Percentiles rank a stretch among this genome's conserved stretches.
Evolutionary conservation across 176 grass and related monocot genomes (phyloP).

Genomic region (Tillandsia fasciculata): DNA sequence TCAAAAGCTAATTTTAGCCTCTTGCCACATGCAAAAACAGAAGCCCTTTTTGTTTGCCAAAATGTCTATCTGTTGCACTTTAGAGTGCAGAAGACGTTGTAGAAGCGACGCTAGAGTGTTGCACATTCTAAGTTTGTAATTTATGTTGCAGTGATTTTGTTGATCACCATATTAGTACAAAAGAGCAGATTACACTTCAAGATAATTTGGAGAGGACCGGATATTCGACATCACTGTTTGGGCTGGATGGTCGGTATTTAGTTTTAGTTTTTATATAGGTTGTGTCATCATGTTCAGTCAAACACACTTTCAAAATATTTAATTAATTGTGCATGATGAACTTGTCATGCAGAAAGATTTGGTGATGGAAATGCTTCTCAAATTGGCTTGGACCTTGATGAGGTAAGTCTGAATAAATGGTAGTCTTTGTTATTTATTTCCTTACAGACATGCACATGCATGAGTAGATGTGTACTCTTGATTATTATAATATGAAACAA

Average conservation of each 20-base stretch:
- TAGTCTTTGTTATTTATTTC: not conserved
- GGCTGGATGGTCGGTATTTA: constrained; percentile 82
- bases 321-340: constrained; percentile 16
- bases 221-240: constrained; percentile 83
- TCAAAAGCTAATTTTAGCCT: no score
- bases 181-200: constrained; percentile 99
- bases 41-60: no score
- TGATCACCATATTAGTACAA: constrained; percentile 90
- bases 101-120: no score
- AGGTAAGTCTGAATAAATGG: constrained; percentile 36
- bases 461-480: not conserved
- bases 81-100: no score
- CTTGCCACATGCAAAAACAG: no score
- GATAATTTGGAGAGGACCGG: constrained; percentile 74
- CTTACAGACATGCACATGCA: not conserved
- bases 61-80: no score
- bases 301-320: constrained; percentile 17
- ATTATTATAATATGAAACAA: not conserved
- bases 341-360: constrained; percentile 73
- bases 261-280: constrained; percentile 11
- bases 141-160: constrained; percentile 44
- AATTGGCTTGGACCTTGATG: constrained; percentile 92
- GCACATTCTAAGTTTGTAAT: not conserved
- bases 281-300: constrained; percentile 2
- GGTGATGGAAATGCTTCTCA: constrained; percentile 97